Conservation (phyloP, 331 rosid genomes). For the Malus hybrid region DNA sequence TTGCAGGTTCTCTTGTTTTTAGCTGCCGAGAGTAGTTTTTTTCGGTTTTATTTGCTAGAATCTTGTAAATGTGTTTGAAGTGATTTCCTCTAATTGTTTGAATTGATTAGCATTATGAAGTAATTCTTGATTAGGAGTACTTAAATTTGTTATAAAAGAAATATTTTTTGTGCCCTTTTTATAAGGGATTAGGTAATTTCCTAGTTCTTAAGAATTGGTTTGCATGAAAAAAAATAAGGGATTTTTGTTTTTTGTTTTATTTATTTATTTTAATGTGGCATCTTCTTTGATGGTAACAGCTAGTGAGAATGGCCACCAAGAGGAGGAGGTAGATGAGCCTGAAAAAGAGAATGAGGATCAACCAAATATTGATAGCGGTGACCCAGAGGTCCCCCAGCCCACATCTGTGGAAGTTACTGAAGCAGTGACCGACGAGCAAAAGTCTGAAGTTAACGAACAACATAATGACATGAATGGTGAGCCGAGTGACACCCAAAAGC, state of each 20-base stretch:
- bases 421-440: conserved; percentile 24
- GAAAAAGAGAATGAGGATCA: conserved; percentile 21
- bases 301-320: conserved; percentile 28
- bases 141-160: neutral
- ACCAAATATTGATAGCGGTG: conserved; percentile 20
- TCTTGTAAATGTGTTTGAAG: neutral
- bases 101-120: neutral
- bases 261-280: neutral
- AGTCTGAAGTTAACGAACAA: conserved; percentile 26
- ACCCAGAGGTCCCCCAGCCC: conserved; percentile 24
- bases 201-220: neutral
- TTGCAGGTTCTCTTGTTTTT: neutral
- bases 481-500: conserved; percentile 11
- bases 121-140: neutral
- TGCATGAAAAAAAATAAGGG: neutral
- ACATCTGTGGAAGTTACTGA: conserved; percentile 14
- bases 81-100: neutral
- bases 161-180: neutral
- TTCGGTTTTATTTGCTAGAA: neutral
- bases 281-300: conserved; percentile 12
- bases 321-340: conserved; percentile 18
- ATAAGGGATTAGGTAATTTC: neutral
- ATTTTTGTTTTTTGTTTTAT: neutral
- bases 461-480: conserved; percentile 25
- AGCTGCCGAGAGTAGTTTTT: neutral